These are phyloP conservation scores for Rhytidhysteron rufulum DNA, from an alignment of 2,329 filamentous ascomycete species.

Conservation along the genomic window DNA sequence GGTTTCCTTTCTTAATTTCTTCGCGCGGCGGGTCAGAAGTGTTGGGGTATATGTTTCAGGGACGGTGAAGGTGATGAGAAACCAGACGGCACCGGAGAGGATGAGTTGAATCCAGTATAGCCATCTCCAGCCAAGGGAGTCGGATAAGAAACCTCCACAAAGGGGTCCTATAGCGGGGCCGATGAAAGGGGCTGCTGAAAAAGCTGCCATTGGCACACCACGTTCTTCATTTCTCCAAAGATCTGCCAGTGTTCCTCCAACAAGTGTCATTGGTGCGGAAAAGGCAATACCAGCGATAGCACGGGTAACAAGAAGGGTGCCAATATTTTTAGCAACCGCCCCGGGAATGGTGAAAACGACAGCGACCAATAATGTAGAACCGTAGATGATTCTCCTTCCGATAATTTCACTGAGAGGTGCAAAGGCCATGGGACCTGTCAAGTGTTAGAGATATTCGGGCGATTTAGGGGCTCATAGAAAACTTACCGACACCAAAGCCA, in stretches of 20 bases:
- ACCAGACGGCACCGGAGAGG: slow-evolving; percentile 64
- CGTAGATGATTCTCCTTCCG: slow-evolving; percentile 69
- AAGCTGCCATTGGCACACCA: slow-evolving; percentile 82
- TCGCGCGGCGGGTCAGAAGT: slow-evolving; percentile 67
- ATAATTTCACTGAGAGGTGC: slow-evolving; percentile 74
- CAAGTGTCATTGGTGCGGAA: slow-evolving; percentile 80
- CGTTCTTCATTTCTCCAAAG: slow-evolving; percentile 81
- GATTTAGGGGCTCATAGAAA: neutral
- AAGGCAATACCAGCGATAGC: slow-evolving; percentile 80
- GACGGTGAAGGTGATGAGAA: slow-evolving; percentile 80
- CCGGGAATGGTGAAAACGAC: slow-evolving; percentile 79
- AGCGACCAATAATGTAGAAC: slow-evolving; percentile 62
- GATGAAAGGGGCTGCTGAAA: slow-evolving; percentile 77
- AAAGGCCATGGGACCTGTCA: slow-evolving; percentile 69
- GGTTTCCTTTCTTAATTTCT: slow-evolving; percentile 66
- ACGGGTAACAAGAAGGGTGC: slow-evolving; percentile 70
- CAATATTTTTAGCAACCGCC: slow-evolving; percentile 71
- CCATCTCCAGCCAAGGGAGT: slow-evolving; percentile 73
- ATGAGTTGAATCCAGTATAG: slow-evolving; percentile 87
- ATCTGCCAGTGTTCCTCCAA: slow-evolving; percentile 78
- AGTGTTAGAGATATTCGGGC: neutral
- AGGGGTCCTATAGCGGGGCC: slow-evolving; percentile 67
- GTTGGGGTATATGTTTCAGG: slow-evolving; percentile 85
- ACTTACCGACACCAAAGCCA: slow-evolving; percentile 70
- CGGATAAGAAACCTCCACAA: slow-evolving; percentile 62